These are phyloP conservation scores for Pugionium dolabratum DNA, from an alignment of 345 rosid genomes.

Conservation along the genomic window DNA sequence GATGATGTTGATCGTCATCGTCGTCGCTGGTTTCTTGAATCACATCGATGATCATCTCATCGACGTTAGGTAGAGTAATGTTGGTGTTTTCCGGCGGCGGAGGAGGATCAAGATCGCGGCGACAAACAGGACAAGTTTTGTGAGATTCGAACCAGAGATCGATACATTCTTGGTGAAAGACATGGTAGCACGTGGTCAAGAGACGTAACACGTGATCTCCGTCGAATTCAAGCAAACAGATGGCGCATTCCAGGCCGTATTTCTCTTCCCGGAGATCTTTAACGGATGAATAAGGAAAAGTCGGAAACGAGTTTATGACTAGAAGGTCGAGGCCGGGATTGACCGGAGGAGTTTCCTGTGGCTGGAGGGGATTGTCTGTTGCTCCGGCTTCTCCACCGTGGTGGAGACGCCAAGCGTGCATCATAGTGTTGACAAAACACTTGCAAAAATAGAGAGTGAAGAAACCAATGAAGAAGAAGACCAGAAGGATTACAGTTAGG, in stretches of 20 bases:
- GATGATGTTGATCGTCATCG: not conserved
- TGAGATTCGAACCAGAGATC: conserved; percentile 81
- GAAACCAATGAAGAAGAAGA: conserved; percentile 65
- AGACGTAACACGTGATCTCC: conserved; percentile 69
- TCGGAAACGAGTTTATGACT: conserved; percentile 56
- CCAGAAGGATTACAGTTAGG: conserved; percentile 55
- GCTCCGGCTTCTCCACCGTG: conserved; percentile 37
- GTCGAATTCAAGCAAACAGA: conserved; percentile 68
- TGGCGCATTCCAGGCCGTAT: conserved; percentile 74
- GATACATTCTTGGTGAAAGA: conserved; percentile 79
- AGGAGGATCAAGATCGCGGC: conserved; percentile 62
- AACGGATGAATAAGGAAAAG: conserved; percentile 59
- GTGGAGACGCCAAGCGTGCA: conserved; percentile 46
- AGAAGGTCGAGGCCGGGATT: conserved; percentile 64
- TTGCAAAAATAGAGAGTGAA: conserved; percentile 65
- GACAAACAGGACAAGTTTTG: conserved; percentile 86
- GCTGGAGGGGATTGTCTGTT: conserved; percentile 32
- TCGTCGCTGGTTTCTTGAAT: conserved; percentile 43
- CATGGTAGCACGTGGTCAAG: conserved; percentile 70
- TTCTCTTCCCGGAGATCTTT: conserved; percentile 58
- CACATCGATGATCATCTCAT: conserved; percentile 49
- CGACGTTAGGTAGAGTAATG: conserved; percentile 33
- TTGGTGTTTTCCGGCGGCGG: conserved; percentile 29
- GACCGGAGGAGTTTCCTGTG: not conserved
- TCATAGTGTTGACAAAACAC: conserved; percentile 53